A percentile compares a stretch with the other conserved stretches of the same genome.
Evolutionary conservation across 2,329 filamentous ascomycete species (phyloP).

Genomic region (Thielaviopsis euricoi): DNA sequence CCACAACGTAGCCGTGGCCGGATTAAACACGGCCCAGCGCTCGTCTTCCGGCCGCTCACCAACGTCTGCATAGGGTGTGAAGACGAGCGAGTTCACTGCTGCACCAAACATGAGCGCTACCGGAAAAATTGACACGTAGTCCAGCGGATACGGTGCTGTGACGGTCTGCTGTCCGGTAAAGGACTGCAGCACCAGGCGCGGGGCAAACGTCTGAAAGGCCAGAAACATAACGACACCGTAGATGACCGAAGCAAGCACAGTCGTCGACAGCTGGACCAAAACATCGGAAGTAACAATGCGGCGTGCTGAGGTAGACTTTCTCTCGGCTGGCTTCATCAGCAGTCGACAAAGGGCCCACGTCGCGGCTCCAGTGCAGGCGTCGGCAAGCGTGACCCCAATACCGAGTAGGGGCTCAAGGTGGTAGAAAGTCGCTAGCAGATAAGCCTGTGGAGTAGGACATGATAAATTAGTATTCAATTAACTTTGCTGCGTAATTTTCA

Average conservation of each 20-base stretch:
- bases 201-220: conserved; percentile 54
- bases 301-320: conserved; percentile 34
- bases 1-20: conserved; percentile 44
- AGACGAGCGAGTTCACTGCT: conserved; percentile 62
- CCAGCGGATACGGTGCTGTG: conserved; percentile 47
- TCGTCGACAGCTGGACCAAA: conserved; percentile 45
- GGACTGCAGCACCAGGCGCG: conserved; percentile 53
- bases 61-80: conserved; percentile 46
- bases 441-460: conserved; percentile 31
- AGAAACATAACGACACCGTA: conserved; percentile 59
- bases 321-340: conserved; percentile 24
- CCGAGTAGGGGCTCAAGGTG: conserved; percentile 44
- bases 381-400: conserved; percentile 27
- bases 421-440: conserved; percentile 68
- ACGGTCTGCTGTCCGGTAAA: conserved; percentile 59
- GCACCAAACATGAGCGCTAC: conserved; percentile 43
- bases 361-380: conserved; percentile 9
- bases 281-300: conserved; percentile 48
- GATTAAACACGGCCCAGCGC: conserved; percentile 39
- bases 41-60: conserved; percentile 32
- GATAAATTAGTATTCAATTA: not conserved
- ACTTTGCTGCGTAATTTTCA: not conserved
- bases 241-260: conserved; percentile 51
- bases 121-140: conserved; percentile 43
- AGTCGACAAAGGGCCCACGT: conserved; percentile 38